A percentile compares a stretch with the other conserved stretches of the same genome.
These are phyloP conservation scores for Hymenotorrendiella dingleyae DNA, from an alignment of 2,329 filamentous ascomycete genomes.

Conservation along the genomic window DNA sequence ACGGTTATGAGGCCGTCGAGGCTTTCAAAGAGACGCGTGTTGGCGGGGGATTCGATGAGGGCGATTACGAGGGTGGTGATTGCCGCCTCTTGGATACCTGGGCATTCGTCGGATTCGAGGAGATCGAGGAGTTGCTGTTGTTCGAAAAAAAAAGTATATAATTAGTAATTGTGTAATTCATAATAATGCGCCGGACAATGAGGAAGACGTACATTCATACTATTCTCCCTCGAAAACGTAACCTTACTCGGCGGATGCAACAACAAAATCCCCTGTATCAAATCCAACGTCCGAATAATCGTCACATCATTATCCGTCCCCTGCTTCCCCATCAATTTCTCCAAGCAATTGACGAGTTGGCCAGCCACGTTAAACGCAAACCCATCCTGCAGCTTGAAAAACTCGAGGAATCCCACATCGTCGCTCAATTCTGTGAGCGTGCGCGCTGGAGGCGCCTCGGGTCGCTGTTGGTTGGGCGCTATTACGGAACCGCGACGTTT, in stretches of 20 bases:
- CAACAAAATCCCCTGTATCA: slow-evolving; percentile 82
- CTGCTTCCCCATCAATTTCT: slow-evolving; percentile 77
- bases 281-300: slow-evolving; percentile 79
- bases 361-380: slow-evolving; percentile 97
- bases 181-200: slow-evolving; percentile 1
- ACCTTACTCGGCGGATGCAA: slow-evolving; percentile 85
- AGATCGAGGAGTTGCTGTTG: slow-evolving; percentile 79
- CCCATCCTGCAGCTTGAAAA: slow-evolving; percentile 93
- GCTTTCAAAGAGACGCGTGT: slow-evolving; percentile 86
- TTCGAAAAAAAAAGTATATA: background rate
- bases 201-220: slow-evolving; percentile 72
- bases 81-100: slow-evolving; percentile 83
- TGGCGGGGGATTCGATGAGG: slow-evolving; percentile 77
- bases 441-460: slow-evolving; percentile 43
- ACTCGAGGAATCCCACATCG: slow-evolving; percentile 89
- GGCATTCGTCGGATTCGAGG: slow-evolving; percentile 85
- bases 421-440: slow-evolving; percentile 63
- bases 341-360: slow-evolving; percentile 77
- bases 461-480: slow-evolving; percentile 34
- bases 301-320: slow-evolving; percentile 81
- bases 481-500: slow-evolving; percentile 26
- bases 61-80: slow-evolving; percentile 86
- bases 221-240: slow-evolving; percentile 80
- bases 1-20: slow-evolving; percentile 89
- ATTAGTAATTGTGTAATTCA: slow-evolving; percentile 1